Conservation (phyloP, 2,329 filamentous ascomycete genomes). For the Aspergillus piperis region DNA sequence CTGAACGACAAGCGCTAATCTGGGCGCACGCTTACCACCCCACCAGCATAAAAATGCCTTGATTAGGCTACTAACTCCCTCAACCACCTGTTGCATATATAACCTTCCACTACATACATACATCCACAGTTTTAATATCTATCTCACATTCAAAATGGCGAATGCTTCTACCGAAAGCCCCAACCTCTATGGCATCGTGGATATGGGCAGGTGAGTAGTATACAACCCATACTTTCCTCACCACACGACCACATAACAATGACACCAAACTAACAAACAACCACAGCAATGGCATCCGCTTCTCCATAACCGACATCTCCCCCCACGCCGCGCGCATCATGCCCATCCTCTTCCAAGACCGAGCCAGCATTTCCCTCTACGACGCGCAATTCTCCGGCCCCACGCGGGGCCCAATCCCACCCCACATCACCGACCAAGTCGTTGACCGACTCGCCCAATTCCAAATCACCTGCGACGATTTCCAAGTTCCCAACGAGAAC, state of each 20-base stretch:
- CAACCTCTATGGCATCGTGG: slow-evolving; percentile 40
- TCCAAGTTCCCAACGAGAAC: slow-evolving; percentile 64
- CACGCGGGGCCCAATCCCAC: slow-evolving; percentile 56
- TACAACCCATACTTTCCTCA: background rate
- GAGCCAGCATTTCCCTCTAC: slow-evolving; percentile 81
- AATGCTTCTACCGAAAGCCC: background rate
- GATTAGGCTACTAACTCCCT: too few species aligned
- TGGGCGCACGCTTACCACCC: too few species aligned
- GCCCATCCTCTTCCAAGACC: slow-evolving; percentile 74
- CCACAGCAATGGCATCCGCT: slow-evolving; percentile 82
- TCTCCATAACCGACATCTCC: slow-evolving; percentile 81
- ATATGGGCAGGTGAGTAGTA: slow-evolving; percentile 42
- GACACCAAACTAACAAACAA: background rate
- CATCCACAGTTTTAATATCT: background rate
- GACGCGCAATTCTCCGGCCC: slow-evolving; percentile 65
- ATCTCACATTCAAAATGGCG: slow-evolving; percentile 8
- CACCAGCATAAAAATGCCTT: too few species aligned
- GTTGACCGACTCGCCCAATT: slow-evolving; percentile 69
- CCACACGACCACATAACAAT: background rate
- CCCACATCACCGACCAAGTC: slow-evolving; percentile 65
- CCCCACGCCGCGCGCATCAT: slow-evolving; percentile 71
- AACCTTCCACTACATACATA: background rate
- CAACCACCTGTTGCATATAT: background rate
- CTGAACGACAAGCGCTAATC: too few species aligned
- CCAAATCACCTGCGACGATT: slow-evolving; percentile 67